phyloP scores from a whole-genome alignment of 1,284 basidiomycete species.

The Austroboletus novae-zelandiae region DNA sequence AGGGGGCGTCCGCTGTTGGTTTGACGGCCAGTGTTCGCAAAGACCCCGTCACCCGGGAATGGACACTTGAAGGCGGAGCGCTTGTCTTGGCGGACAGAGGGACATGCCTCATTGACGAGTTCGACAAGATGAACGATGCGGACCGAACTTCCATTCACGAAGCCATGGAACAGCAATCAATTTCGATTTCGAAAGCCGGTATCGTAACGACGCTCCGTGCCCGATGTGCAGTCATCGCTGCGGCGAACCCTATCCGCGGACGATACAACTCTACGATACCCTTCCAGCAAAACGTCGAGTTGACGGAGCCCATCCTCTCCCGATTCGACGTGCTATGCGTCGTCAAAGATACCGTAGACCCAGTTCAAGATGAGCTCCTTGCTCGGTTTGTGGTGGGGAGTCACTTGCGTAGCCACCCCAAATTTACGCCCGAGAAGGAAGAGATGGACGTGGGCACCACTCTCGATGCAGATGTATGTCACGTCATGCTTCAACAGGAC shows the following conservation, averaged over 20 bases:
- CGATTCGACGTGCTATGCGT: constrained; percentile 98
- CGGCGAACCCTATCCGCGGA: constrained; percentile 96
- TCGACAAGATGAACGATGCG: constrained; percentile 99
- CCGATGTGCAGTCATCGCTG: constrained; percentile 95
- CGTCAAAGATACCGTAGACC: constrained; percentile 96
- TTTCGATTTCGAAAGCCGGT: constrained; percentile 98
- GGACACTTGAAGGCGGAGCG: constrained; percentile 98
- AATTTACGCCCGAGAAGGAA: constrained; percentile 79
- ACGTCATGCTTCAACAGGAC: neutral
- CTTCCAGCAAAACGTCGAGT: constrained; percentile 97
- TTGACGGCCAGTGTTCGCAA: constrained; percentile 97
- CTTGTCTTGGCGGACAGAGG: constrained; percentile 98
- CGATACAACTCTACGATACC: constrained; percentile 97
- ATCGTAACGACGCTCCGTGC: constrained; percentile 98
- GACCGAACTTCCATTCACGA: constrained; percentile 98
- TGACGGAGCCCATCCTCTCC: constrained; percentile 98
- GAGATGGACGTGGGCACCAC: constrained; percentile 90
- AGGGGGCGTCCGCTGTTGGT: constrained; percentile 97
- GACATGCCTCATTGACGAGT: constrained; percentile 98
- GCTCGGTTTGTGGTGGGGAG: constrained; percentile 97
- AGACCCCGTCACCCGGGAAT: constrained; percentile 95
- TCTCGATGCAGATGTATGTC: constrained; percentile 87
- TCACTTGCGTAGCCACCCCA: constrained; percentile 92
- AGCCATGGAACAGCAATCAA: constrained; percentile 99
- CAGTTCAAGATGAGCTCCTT: constrained; percentile 94